These are phyloP conservation scores for Arachis stenosperma DNA, from an alignment of 306 rosid species.

Conservation along the genomic window DNA sequence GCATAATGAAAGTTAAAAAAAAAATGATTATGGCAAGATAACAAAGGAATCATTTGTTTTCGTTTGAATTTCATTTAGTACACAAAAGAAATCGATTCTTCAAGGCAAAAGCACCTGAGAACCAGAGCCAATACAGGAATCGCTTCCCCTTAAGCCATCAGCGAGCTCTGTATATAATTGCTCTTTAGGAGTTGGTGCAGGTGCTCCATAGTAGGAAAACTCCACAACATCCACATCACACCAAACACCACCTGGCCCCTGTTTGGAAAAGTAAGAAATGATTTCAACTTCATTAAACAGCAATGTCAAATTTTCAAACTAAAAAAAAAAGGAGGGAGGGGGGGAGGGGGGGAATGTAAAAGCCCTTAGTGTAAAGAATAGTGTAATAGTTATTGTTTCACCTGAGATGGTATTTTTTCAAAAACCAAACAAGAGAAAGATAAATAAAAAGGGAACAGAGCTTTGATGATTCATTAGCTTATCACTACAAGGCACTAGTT, in stretches of 20 bases:
- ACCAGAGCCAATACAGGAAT: constrained; percentile 87
- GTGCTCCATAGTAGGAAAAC: constrained; percentile 94
- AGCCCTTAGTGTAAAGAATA: constrained; percentile 18
- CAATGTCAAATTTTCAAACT: background rate
- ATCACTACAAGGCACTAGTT: constrained; percentile 16
- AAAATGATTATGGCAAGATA: constrained; percentile 9
- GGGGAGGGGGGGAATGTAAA: background rate
- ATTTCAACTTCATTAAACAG: constrained; percentile 28
- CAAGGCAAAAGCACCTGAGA: constrained; percentile 77
- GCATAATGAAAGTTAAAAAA: background rate
- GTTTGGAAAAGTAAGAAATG: constrained; percentile 45
- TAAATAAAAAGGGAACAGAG: background rate
- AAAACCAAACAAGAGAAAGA: too few relatives aligned
- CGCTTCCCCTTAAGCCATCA: constrained; percentile 94
- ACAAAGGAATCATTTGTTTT: constrained; percentile 14
- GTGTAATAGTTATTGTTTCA: background rate
- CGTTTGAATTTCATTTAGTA: constrained; percentile 27
- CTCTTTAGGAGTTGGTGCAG: constrained; percentile 91
- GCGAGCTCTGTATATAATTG: constrained; percentile 88
- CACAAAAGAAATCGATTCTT: constrained; percentile 33
- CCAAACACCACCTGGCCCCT: constrained; percentile 99
- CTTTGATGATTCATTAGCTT: constrained; percentile 7
- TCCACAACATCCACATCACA: constrained; percentile 99
- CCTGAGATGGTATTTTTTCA: constrained; percentile 7
- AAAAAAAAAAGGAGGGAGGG: too few relatives aligned